phyloP scores from a whole-genome alignment of 2,329 filamentous ascomycete species.

The Corynespora cassiicola region DNA sequence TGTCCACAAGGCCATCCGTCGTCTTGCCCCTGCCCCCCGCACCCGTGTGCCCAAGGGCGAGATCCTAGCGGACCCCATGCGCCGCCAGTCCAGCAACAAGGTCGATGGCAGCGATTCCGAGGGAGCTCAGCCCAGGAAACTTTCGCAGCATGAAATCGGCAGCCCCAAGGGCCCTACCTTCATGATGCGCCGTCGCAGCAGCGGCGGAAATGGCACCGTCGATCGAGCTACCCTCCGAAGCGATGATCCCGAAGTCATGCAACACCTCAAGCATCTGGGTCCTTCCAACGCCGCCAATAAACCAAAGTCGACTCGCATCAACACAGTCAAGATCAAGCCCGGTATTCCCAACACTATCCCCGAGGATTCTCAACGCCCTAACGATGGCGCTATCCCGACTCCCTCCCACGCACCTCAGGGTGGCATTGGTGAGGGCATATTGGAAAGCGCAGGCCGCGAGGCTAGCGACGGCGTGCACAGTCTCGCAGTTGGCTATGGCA shows the following conservation, averaged over 20 bases:
- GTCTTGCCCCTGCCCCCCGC: conserved; percentile 83
- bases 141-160: conserved; percentile 38
- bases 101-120: conserved; percentile 24
- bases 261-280: conserved; percentile 69
- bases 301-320: conserved; percentile 67
- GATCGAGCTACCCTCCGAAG: conserved; percentile 51
- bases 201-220: conserved; percentile 38
- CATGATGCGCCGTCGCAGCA: conserved; percentile 54
- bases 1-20: conserved; percentile 95
- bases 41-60: conserved; percentile 68
- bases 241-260: conserved; percentile 61
- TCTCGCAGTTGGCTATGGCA: conserved; percentile 55
- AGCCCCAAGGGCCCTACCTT: conserved; percentile 49
- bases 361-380: conserved; percentile 45
- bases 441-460: conserved; percentile 61
- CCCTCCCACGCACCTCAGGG: conserved; percentile 52
- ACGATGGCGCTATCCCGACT: conserved; percentile 18
- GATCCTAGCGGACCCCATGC: conserved; percentile 54
- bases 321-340: conserved; percentile 71
- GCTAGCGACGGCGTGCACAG: conserved; percentile 72
- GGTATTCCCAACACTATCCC: conserved; percentile 50
- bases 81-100: conserved; percentile 33
- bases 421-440: conserved; percentile 61
- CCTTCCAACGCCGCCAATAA: conserved; percentile 68
- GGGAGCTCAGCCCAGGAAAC: conserved; percentile 27